Percentiles rank a stretch among this genome's conserved stretches.
Conservation (phyloP, 73 alveolate genomes). For the Tetrahymena borealis region DNA sequence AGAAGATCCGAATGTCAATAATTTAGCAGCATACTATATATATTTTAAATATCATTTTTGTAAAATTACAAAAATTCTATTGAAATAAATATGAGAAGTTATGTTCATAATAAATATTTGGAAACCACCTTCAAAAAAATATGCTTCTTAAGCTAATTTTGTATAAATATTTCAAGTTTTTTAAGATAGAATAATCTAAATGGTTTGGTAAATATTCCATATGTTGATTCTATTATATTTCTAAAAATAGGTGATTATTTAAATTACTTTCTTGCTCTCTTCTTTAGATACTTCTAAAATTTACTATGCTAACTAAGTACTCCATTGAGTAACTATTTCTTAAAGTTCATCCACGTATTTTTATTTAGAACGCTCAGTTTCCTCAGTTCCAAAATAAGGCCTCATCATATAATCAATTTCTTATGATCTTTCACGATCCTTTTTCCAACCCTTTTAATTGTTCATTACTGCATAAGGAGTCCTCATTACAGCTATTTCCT, state of each 20-base stretch:
- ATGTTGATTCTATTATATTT: no score
- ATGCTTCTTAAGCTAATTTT: no score
- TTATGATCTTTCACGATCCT: neutral
- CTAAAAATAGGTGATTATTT: neutral
- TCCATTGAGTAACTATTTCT: neutral
- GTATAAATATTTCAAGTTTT: no score
- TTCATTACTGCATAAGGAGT: neutral
- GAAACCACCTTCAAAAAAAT: no score
- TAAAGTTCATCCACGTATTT: neutral
- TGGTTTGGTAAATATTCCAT: no score
- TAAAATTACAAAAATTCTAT: no score
- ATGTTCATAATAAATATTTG: no score
- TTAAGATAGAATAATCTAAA: no score
- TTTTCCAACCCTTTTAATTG: neutral
- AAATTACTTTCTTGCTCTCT: neutral
- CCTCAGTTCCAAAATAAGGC: neutral
- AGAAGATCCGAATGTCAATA: conserved; percentile 90
- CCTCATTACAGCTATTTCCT: neutral
- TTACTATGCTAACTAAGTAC: neutral
- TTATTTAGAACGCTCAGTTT: neutral
- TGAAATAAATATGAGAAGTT: no score
- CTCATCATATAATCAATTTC: neutral
- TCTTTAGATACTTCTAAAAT: neutral
- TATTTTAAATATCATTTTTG: no score
- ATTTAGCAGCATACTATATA: conserved; percentile 23